A percentile compares a stretch with the other conserved stretches of the same genome.
phyloP scores from a whole-genome alignment of 108 stramenopile genomes.

The Discostella stelligeroides region DNA sequence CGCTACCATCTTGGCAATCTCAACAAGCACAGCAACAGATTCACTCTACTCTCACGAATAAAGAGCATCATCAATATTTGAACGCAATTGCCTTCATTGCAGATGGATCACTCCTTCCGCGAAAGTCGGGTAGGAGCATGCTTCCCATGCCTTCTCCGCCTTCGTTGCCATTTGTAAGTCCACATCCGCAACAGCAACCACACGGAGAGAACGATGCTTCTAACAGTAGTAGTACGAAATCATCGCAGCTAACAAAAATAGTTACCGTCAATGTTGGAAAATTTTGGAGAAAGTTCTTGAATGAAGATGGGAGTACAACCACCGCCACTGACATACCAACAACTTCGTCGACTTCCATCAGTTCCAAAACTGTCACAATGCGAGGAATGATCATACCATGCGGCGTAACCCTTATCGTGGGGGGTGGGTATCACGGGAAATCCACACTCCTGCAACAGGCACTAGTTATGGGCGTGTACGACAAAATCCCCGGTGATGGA shows the following conservation, averaged over 20 bases:
- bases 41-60: not conserved
- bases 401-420: constrained; percentile 92
- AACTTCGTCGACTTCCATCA: not conserved
- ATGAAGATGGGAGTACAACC: constrained; percentile 15
- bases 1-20: too few relatives aligned
- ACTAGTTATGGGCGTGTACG: constrained; percentile 85
- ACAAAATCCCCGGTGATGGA: constrained; percentile 92
- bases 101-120: constrained; percentile 78
- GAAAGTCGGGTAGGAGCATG: constrained; percentile 74
- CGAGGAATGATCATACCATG: constrained; percentile 82
- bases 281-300: constrained; percentile 43
- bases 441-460: constrained; percentile 84
- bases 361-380: constrained; percentile 43
- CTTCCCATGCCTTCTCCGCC: constrained; percentile 80
- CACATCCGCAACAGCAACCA: constrained; percentile 34
- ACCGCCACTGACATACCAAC: not conserved
- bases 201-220: constrained; percentile 38
- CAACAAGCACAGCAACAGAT: not conserved
- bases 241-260: constrained; percentile 29
- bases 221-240: not conserved
- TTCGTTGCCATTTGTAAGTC: constrained; percentile 73
- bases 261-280: constrained; percentile 56
- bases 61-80: constrained; percentile 9
- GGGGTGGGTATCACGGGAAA: constrained; percentile 97
- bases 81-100: constrained; percentile 83